Base-by-base conservation (phyloP, 2,329 filamentous ascomycete genomes). In the Sphaerulina populicola region DNA sequence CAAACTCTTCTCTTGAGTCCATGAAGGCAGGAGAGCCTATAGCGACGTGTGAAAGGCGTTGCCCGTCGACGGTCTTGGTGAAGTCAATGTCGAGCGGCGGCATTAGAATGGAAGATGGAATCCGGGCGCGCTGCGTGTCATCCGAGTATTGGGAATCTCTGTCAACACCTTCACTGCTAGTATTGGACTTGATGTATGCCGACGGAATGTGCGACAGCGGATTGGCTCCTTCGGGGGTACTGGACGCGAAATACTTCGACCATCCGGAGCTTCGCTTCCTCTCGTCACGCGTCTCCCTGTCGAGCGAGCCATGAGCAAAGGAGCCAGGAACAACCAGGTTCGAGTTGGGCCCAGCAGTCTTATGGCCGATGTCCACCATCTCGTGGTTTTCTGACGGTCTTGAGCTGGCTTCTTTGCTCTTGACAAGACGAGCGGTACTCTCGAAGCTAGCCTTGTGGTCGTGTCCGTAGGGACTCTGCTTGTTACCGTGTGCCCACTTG, bases 1-100 rank as follows among this genome's bases (percentile, higher is more conserved):
- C 60, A 14, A 74, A 57, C 42, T 71, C 68, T 49, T 72, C 70
- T 29, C 60, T 68, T 43, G 79, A 80, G 53, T 82, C 76, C 8
- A 81, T 77, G 42, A 89, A 77, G 1, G 83, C 82, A 1, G 86
- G 85, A 61, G 83, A 88, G 44, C 79, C 81, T 4, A 82, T 81
- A 44, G 78, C 77, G 29, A 90, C 86, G 15, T 78, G 76, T 61
- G 77, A 84, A 60, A 89, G 72, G 27, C 78, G 77, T 44, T 80
- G 77, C 11, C 78, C 78, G 36, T 83, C 81, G 37, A 73, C 69
- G 23, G 71, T 72, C 49, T 67, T 68, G 42, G 68, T 69, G 47
- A 66, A 66, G 51, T 76, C 72, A 48, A 88, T 74, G 53, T 81
- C 78, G 23, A 87, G 71, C 0, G 85, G 82, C n/a, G 83, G 80